Percentiles rank a stretch among this genome's conserved stretches.
Conservation (phyloP, 2,329 filamentous ascomycete species). For the Nemania sp. region DNA sequence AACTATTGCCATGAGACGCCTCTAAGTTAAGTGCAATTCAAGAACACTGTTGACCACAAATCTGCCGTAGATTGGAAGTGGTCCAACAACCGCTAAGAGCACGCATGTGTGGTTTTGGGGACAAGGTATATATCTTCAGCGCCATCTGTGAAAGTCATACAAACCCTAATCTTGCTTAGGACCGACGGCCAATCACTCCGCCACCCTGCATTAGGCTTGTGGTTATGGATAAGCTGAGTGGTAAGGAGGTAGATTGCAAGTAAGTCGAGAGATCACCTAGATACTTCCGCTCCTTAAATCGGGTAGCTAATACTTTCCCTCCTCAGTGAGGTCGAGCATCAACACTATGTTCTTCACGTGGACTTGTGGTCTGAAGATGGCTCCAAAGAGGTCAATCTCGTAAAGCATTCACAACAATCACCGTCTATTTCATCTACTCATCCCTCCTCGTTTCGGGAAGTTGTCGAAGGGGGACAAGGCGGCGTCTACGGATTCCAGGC, state of each 20-base stretch:
- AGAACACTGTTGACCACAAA: constrained; percentile 39
- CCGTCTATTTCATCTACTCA: constrained; percentile 87
- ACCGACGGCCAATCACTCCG: constrained; percentile 94
- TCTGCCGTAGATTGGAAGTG: constrained; percentile 72
- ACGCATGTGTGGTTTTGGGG: constrained; percentile 98
- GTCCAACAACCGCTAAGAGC: constrained; percentile 92
- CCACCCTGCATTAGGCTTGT: constrained; percentile 90
- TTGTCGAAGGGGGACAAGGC: constrained; percentile 47
- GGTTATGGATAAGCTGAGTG: constrained; percentile 78
- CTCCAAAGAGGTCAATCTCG: constrained; percentile 73
- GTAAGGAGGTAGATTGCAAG: constrained; percentile 87
- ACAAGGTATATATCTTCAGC: constrained; percentile 78
- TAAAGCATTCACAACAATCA: constrained; percentile 71
- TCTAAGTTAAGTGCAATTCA: constrained; percentile 20
- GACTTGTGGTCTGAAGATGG: constrained; percentile 76
- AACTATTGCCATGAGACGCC: neutral
- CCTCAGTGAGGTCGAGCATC: constrained; percentile 48
- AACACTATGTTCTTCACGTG: constrained; percentile 62
- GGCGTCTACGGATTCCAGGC: constrained; percentile 48
- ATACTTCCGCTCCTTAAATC: neutral
- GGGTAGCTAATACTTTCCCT: constrained; percentile 30
- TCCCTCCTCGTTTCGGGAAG: constrained; percentile 74
- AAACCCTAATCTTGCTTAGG: constrained; percentile 63
- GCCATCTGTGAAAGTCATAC: constrained; percentile 24
- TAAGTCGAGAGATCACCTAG: constrained; percentile 58